Evolutionary conservation across 1,139 yeast species (phyloP), one percentile per base, ranked within the genome.

Genomic region (Sugiyamaella sp.): DNA sequence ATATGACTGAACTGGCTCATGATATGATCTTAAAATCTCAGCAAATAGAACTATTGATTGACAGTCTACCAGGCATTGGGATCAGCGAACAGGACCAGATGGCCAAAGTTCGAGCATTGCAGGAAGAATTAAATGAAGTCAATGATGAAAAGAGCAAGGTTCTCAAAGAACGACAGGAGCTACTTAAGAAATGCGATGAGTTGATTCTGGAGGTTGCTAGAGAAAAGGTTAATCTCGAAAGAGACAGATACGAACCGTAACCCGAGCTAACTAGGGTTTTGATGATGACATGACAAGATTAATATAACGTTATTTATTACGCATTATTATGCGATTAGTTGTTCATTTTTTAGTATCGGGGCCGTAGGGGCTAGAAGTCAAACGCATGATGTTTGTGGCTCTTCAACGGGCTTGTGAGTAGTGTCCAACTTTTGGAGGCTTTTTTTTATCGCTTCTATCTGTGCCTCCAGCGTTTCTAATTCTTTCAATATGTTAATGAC

Each of bases 51-150:
- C 83, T 87, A 70, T 79, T 93, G 39, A 90, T 93, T 29, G 96
- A 89, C 66, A 83, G 95, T 1, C 74, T 93, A 46, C 99, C 99
- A 0, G 99, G 98, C 2, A 88, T 90, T 2, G 97, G 95, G 12
- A 90, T 87, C 0, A 82, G 91, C 1, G 89, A 89, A 27, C 80
- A 78, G 42, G 84, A 81, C 51, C 99, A 93, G 70, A 68, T 90
- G 66, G 73, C 73, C 35, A 77, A 80, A 59, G 87, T 93, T 17
- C 78, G 78, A 48, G 75, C 75, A n/a, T 73, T 93, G 49, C 86
- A 89, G 55, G 67, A 69, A 40, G 89, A 88, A 61, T 73, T 93
- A 53, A 77, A 78, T 21, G 73, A 74, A 4, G 84, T 85, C 1
- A 95, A 91, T 63, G 67, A 71, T 21, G 80, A 81, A 52, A 79